Evolutionary conservation across 2,329 filamentous ascomycete genomes (phyloP), one percentile per base, ranked within the genome.

Genomic region (Phaeosphaeria sp.): DNA sequence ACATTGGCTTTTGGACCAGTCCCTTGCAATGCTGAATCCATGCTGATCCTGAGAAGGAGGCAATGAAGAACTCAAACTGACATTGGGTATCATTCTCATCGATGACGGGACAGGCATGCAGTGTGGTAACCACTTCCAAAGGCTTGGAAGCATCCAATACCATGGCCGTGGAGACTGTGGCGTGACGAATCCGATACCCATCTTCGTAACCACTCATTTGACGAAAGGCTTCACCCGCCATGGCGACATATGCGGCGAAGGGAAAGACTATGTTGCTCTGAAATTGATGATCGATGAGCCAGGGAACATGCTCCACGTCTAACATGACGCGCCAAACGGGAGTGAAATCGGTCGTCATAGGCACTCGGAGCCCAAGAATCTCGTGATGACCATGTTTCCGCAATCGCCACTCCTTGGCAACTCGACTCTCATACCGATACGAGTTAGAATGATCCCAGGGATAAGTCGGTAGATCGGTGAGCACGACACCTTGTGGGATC

Each of bases 241-340:
- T 59, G 20, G 27, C 13, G 22, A 53, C n/a, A n/a, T 49, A 56
- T 3, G 20, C 53, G 1, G 61, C 56, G 8, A 22, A 22, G 6
- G 73, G 74, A 49, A 65, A 72, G 11, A 75, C 42, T 17, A 69
- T 49, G 1, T 60, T 55, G n/a, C 54, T 53, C 3, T 36, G 42
- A n/a, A 75, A 46, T 5, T 25, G 70, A 59, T 86, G 81, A 42
- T 82, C 79, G 0, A 61, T 56, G 1, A 83, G 50, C 83, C 83
- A 85, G 0, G 79, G 76, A 0, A 75, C 57, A 25, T 82, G 72
- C 0, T 68, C 61, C 0, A 78, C 50, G 4, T 70, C 64, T 2
- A 83, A 59, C 4, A 57, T 11, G 17, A 63, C 60, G 22, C 59
- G 36, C 58, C 57, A 69, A 1, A 43, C 20, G 7, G 52, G 60